Evolutionary conservation across 148 eudicot genomes (phyloP).

Genomic region (Chenopodium quinoa): DNA sequence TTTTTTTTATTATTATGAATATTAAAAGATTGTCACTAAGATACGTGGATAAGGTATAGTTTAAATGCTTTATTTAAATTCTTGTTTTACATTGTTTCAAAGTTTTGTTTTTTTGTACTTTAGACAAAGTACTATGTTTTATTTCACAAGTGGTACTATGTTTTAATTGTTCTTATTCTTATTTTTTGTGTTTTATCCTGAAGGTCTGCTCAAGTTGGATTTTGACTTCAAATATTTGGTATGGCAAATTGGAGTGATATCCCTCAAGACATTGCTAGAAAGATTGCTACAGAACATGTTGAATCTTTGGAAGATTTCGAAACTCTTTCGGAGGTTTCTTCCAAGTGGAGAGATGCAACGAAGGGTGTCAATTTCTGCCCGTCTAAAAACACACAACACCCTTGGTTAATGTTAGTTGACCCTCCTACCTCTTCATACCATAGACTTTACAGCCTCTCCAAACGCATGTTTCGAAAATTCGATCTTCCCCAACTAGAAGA

Average conservation of each 20-base stretch:
- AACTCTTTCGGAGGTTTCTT: not conserved
- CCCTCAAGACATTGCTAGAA: not conserved
- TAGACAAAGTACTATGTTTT: no score
- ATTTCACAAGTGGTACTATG: no score
- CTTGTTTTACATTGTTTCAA: no score
- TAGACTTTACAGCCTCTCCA: not conserved
- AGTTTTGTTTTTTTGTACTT: no score
- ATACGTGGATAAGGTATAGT: no score
- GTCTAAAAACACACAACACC: not conserved
- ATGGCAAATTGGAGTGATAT: not conserved
- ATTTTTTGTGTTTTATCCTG: no score
- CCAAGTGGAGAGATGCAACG: not conserved
- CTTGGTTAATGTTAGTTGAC: constrained; percentile 1
- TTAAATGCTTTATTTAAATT: no score
- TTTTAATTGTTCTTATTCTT: no score
- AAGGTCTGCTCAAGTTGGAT: no score
- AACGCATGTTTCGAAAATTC: not conserved
- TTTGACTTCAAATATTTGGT: no score
- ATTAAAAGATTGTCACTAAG: no score
- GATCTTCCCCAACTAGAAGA: not conserved
- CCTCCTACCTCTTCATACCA: not conserved
- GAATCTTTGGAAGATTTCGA: not conserved
- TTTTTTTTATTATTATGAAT: no score
- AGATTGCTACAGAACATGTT: not conserved
- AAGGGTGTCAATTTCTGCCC: not conserved